These are phyloP conservation scores for Trichoderma sp. DNA, from an alignment of 2,329 filamentous ascomycete species.

Conservation along the genomic window DNA sequence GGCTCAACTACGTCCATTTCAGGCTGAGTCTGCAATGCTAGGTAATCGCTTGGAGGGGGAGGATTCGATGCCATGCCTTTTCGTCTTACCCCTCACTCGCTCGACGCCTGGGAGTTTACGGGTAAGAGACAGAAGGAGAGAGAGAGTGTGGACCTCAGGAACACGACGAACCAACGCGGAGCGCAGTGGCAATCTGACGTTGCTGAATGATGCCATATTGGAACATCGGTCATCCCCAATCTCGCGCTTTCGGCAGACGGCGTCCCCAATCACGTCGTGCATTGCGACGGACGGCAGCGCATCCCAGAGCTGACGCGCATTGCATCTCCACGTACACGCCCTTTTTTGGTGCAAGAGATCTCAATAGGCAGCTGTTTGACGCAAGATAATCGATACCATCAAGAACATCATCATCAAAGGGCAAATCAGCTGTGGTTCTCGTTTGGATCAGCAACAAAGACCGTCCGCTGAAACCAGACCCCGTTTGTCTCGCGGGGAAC, in stretches of 20 bases:
- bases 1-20: background rate
- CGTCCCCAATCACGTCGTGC: background rate
- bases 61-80: background rate
- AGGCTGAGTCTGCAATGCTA: background rate
- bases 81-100: slow-evolving; percentile 5
- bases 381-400: background rate
- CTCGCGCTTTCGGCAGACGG: background rate
- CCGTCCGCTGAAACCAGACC: background rate
- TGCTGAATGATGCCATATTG: slow-evolving; percentile 5
- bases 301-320: background rate
- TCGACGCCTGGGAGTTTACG: too few species aligned
- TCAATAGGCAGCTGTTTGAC: background rate
- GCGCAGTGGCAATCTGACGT: slow-evolving; percentile 1
- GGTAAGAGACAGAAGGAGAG: background rate
- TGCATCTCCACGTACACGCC: background rate
- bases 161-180: slow-evolving; percentile 9
- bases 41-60: background rate
- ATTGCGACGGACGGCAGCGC: background rate
- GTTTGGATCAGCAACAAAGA: background rate
- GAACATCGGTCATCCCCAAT: background rate
- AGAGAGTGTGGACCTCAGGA: slow-evolving; percentile 1
- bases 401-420: background rate
- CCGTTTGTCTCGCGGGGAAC: background rate
- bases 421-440: background rate
- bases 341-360: background rate